Evolutionary conservation across 225 moss, liverwort and hornwort genomes (phyloP), one percentile per base, ranked within the genome.

Genomic region (Pseudisothecium myosuroides): DNA sequence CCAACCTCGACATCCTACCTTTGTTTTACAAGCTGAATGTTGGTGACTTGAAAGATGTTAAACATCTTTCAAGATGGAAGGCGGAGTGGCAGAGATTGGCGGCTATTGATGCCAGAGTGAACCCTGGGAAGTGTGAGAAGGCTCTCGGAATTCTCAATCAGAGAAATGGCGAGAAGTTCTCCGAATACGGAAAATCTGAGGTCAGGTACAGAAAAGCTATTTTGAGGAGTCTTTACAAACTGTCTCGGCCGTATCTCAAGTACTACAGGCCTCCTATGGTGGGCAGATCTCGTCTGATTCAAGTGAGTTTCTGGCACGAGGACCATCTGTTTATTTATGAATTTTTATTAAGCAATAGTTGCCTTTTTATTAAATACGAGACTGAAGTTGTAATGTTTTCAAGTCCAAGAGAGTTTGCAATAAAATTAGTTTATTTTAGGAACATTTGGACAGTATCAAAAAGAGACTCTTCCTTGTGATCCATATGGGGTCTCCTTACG

Each of bases 191-290:
- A 39, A 50, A 16, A 24, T 87, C 83, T 4, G 75, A 82, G 50
- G 49, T 82, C 60, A 67, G 67, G 29, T 90, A 87, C 76, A 87
- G 90, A 76, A 67, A 90, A 87, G 82, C 87, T 83, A 68, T 90
- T 67, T 76, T 90, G 12, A 49, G 14, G 29, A 36, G 27, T 65
- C 87, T 90, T 59, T 50, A 41, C 83, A 39, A 11, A 17, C 88
- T 90, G 72, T 90, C 84, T 79, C 72, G 90, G 29, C 87, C 72
- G 12, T 84, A 90, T 64, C 71, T 90, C 87, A 87, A 90, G 87
- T 84, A 90, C 64, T 63, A 8, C 72, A 34, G 7, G 37, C 84
- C 90, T 83, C 20, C 83, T 54, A 78, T 90, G 90, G 84, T 84
- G 87, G 90, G 84, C 84, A 84, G 63, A 88, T 71, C 79, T 84